phyloP scores from a whole-genome alignment of 2,329 filamentous ascomycete species.

The Alternaria panax region DNA sequence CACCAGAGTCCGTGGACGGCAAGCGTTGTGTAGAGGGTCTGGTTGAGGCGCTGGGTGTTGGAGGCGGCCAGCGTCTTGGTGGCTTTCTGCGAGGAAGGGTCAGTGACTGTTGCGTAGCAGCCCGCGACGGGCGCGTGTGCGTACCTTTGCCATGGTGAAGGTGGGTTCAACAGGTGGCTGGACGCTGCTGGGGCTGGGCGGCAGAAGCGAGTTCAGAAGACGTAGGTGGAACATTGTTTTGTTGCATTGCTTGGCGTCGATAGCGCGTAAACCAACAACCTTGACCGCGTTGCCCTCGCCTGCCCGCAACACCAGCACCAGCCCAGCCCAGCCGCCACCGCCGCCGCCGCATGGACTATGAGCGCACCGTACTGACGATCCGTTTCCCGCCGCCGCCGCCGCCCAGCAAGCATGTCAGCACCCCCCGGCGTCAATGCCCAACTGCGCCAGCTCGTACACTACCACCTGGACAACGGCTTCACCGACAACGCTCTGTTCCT shows the following conservation, averaged over 20 bases:
- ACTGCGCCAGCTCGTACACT: slow-evolving; percentile 71
- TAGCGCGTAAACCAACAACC: slow-evolving; percentile 12
- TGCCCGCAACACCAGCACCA: slow-evolving; percentile 12
- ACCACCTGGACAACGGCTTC: slow-evolving; percentile 87
- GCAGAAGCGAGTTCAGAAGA: neutral
- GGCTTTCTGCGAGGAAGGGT: slow-evolving; percentile 55
- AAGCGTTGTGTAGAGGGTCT: slow-evolving; percentile 79
- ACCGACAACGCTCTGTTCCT: slow-evolving; percentile 93
- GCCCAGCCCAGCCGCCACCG: slow-evolving; percentile 3
- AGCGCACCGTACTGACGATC: slow-evolving; percentile 12
- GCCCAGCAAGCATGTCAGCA: slow-evolving; percentile 59
- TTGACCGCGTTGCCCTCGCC: slow-evolving; percentile 12
- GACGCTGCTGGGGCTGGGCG: neutral
- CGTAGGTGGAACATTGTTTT: slow-evolving; percentile 2
- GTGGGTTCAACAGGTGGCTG: neutral
- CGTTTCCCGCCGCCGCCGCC: slow-evolving; percentile 11
- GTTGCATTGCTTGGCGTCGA: slow-evolving; percentile 1
- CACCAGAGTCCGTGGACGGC: slow-evolving; percentile 78
- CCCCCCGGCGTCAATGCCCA: slow-evolving; percentile 65
- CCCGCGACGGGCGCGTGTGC: neutral
- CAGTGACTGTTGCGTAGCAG: slow-evolving; percentile 23
- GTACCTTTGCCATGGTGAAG: slow-evolving; percentile 15
- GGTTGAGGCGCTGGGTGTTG: slow-evolving; percentile 79
- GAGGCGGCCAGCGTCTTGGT: slow-evolving; percentile 73
- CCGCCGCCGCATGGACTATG: slow-evolving; percentile 9